Evolutionary conservation across 495 filamentous ascomycete species (phyloP), one percentile per base, ranked within the genome.

Genomic region (Talaromyces adpressus): DNA sequence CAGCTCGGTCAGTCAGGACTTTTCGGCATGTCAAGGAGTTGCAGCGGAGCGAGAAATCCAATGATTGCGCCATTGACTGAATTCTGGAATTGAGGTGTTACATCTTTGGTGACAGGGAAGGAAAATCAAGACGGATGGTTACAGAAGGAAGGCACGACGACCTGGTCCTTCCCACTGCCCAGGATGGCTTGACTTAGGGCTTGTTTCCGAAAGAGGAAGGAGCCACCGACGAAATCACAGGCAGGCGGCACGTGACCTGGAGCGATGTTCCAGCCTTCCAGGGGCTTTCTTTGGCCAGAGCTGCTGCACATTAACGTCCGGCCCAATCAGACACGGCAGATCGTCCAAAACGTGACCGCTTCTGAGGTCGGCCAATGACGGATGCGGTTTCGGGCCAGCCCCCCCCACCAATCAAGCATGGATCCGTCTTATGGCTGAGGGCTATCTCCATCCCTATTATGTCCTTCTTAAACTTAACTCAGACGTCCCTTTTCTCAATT

Each of bases 1-100:
- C 85, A 4, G 93, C 93, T 61, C 85, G 82, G 54, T 91, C 87
- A 29, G 83, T 83, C 39, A 97, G 79, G 63, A 87, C 82, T n/a
- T 73, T 72, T 47, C 91, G 84, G 66, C 93, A 97, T 63, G 87
- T 92, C 23, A 92, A 81, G 36, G 84, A 82, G 72, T 98, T 97
- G 80, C 93, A 98, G 34, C 85, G 80, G 18, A 97, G 74, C 23
- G 80, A 76, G 62, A 86, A 85, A 59, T 94, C 91, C 89, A 93
- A 36, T 25, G 62, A 39, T 29, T 57, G 62, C 22, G 62, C 49
- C 62, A 63, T 63, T 12, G 25, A 25, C 12, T 29, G 7, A 41
- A 25, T 22, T 16, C 32, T 22, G n/a, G 8, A 36, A 16, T 39
- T 39, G 34, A 39, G 34, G 34, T 39, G 3, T 39, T 3, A 39